Evolutionary conservation across 164 flowering plant species (phyloP), one percentile per base, ranked within the genome.

Genomic region (Akebia trifoliata): DNA sequence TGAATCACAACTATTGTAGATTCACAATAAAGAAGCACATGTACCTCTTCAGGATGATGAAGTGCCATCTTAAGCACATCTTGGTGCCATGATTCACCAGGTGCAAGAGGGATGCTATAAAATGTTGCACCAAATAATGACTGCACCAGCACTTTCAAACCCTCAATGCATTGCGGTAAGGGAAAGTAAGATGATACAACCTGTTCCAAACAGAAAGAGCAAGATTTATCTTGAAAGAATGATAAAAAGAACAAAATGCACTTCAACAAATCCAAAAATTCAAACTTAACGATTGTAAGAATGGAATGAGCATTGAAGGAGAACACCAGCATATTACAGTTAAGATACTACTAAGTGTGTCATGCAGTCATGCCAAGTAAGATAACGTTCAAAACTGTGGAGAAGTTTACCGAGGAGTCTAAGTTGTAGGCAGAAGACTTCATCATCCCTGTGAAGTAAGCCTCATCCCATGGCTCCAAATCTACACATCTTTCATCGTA

Each of bases 71-170:
- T 93, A 42, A 87, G 74, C 75, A 93, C 97, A 70, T 80, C 85
- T 10, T 84, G 85, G 67, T 93, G 95, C 99, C 99, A 93, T 53
- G 96, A 77, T 86, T 93, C 99, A 62, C 97, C 96, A 14, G 81
- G 89, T 60, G 84, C 86, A 61, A 87, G 65, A 37, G 94, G 92
- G 46, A 84, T 69, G 43, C 50, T 58, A 29, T 48, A 67, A 70
- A 80, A 81, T 36, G 82, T 86, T 35, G 87, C 89, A 37, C 97
- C 96, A 81, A 90, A 90, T 61, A 93, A 72, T 60, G 96, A 90
- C 69, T 86, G 75, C 25, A 79, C 92, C 60, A 93, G 65, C 57
- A 80, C 63, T 68, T 86, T 86, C 74, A 93, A 67, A 56, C 99
- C 99, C 73, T 90, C 87, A 62, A 93, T 79, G 77, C 99, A 93